phyloP scores from a whole-genome alignment of 768 basidiomycete species.

The Trametes sanguinea region DNA sequence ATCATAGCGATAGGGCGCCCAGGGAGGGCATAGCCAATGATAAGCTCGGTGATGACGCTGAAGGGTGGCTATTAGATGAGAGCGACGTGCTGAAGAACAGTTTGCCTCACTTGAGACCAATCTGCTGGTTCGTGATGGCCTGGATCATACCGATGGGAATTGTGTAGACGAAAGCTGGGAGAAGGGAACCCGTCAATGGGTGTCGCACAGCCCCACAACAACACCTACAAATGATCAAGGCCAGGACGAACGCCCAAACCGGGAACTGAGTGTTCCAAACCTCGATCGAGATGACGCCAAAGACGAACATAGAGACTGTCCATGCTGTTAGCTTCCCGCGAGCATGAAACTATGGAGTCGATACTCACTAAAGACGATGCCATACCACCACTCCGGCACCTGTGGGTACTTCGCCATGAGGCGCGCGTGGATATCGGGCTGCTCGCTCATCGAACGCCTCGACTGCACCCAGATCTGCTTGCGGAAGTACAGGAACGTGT shows the following conservation, averaged over 20 bases:
- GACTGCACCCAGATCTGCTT: slow-evolving; percentile 46
- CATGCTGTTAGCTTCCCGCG: neutral
- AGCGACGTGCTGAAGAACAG: slow-evolving; percentile 17
- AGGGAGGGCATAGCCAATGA: slow-evolving; percentile 60
- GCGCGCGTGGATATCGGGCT: slow-evolving; percentile 52
- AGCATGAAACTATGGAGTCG: neutral
- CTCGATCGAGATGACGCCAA: slow-evolving; percentile 61
- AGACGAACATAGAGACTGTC: slow-evolving; percentile 56
- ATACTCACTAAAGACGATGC: slow-evolving; percentile 38
- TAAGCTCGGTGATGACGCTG: slow-evolving; percentile 75
- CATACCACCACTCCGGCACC: slow-evolving; percentile 59
- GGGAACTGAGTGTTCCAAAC: slow-evolving; percentile 69
- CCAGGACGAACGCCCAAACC: slow-evolving; percentile 64
- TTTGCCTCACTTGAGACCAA: slow-evolving; percentile 50
- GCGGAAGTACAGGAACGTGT: slow-evolving; percentile 48
- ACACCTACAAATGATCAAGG: slow-evolving; percentile 40
- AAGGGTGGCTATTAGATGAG: neutral
- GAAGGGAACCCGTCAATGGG: neutral
- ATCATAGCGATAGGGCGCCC: slow-evolving; percentile 77
- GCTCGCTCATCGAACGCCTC: slow-evolving; percentile 46
- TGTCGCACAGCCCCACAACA: neutral
- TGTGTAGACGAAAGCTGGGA: slow-evolving; percentile 55
- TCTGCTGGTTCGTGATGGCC: slow-evolving; percentile 79
- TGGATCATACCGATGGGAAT: slow-evolving; percentile 84
- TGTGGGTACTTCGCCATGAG: slow-evolving; percentile 47